These are phyloP conservation scores for Thelonectria discophora DNA, from an alignment of 2,329 filamentous ascomycete species.

Conservation along the genomic window DNA sequence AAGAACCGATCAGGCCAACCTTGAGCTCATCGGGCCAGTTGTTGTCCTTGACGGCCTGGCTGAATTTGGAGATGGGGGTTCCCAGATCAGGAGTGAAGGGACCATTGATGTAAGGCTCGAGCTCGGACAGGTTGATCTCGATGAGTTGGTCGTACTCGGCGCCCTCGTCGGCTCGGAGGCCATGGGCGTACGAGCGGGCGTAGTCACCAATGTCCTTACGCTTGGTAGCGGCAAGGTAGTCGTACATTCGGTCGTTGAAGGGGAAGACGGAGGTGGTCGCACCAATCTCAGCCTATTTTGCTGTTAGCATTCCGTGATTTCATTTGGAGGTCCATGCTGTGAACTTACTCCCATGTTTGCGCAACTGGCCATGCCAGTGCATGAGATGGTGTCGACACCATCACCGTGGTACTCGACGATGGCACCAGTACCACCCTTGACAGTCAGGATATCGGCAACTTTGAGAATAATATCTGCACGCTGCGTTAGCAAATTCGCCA, in stretches of 20 bases:
- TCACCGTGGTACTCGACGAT: slow-evolving; percentile 82
- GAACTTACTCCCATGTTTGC: slow-evolving; percentile 65
- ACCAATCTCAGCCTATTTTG: slow-evolving; percentile 69
- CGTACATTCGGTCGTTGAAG: slow-evolving; percentile 98
- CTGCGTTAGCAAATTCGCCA: slow-evolving; percentile 15
- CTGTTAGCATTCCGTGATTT: slow-evolving; percentile 27
- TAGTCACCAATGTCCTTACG: slow-evolving; percentile 91
- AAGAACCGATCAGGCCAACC: slow-evolving; percentile 94
- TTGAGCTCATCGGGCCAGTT: slow-evolving; percentile 92
- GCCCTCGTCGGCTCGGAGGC: slow-evolving; percentile 87
- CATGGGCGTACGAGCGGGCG: slow-evolving; percentile 81
- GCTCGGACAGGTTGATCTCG: slow-evolving; percentile 85
- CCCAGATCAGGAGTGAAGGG: slow-evolving; percentile 96
- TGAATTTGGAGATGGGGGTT: slow-evolving; percentile 90
- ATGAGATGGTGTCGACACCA: slow-evolving; percentile 73
- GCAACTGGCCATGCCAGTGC: slow-evolving; percentile 89
- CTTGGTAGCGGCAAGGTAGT: slow-evolving; percentile 93
- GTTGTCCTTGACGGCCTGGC: slow-evolving; percentile 82
- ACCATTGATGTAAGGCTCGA: slow-evolving; percentile 97
- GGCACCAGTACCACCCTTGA: slow-evolving; percentile 96
- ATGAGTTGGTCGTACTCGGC: slow-evolving; percentile 92
- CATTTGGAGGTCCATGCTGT: neutral
- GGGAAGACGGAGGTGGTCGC: slow-evolving; percentile 96
- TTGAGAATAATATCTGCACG: slow-evolving; percentile 89
- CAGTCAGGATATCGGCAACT: slow-evolving; percentile 94